Base-by-base conservation (phyloP, 1,139 yeast genomes). In the Eremothecium gossypii region DNA sequence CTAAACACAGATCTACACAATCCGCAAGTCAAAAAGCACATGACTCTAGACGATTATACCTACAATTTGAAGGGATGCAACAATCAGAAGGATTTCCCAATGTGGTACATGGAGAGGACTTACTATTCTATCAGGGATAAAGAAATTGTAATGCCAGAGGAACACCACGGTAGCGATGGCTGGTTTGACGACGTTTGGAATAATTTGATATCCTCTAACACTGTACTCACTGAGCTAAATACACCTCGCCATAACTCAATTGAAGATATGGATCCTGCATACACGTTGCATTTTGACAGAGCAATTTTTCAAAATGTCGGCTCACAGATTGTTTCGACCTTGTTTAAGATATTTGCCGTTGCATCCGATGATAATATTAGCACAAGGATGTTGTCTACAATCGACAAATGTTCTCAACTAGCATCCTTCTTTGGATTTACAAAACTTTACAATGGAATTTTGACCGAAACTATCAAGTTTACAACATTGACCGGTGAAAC, bases 71-170 rank as follows among this genome's bases (percentile, higher is more conserved):
- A 86, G 48, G 95, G 95, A 7, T 81, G 85, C 26, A 78, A 79
- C 57, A 81, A 81, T 52, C 67, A 67, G 20, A 73, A 75, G 35
- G 91, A 89, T 61, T 89, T 84, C 65, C 95, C 95, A 1, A 76
- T 73, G 36, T 83, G 93, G 91, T 87, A 85, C 54, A 68, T 91
- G 49, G 77, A 81, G 44, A 83, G 76, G 50, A 86, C 91, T 32
- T 93, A 83, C 60, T 68, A 73, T 32, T 83, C 95, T 1, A 89
- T 93, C 45, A 74, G 77, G 49, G 86, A 82, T 43, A 76, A 84
- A 41, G 99, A 93, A 63, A 91, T 91, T 49, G 86, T 93, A 42
- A 85, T 93, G 89, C 97, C 98, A 0, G 98, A 91, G 54, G 99
- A 93, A 58, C 97, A 89, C 55, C 87, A 82, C 56, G 81, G 79